phyloP scores from a whole-genome alignment of 2,329 filamentous ascomycete species.

The Fusarium succisae region DNA sequence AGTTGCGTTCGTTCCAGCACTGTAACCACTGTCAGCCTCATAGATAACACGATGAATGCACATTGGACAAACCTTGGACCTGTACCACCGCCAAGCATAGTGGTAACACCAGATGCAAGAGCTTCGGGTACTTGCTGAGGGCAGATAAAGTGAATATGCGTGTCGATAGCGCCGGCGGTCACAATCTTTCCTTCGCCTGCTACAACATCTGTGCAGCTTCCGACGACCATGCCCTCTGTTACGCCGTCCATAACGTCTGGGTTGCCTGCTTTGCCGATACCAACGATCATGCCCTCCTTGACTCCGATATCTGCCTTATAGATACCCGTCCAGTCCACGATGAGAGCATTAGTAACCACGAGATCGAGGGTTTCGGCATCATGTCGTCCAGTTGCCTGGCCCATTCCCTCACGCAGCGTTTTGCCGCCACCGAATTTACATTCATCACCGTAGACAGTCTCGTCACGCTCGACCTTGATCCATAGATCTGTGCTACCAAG shows the following conservation, averaged over 20 bases:
- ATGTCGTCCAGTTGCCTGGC: conserved; percentile 81
- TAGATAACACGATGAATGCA: background rate
- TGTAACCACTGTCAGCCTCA: conserved; percentile 45
- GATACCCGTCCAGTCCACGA: conserved; percentile 91
- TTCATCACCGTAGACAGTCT: conserved; percentile 88
- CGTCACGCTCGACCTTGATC: conserved; percentile 88
- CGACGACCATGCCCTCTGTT: conserved; percentile 79
- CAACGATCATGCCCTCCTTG: conserved; percentile 85
- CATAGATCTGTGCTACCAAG: conserved; percentile 88
- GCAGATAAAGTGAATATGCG: conserved; percentile 94
- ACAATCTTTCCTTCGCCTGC: conserved; percentile 91
- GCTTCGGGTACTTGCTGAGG: conserved; percentile 90
- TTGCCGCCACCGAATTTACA: conserved; percentile 96
- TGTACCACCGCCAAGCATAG: conserved; percentile 88
- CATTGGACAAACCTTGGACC: conserved; percentile 74
- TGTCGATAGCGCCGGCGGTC: conserved; percentile 89
- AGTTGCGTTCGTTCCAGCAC: conserved; percentile 88
- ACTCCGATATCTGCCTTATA: conserved; percentile 97
- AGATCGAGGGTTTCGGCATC: conserved; percentile 81
- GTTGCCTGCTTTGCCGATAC: conserved; percentile 93
- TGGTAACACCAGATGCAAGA: conserved; percentile 86
- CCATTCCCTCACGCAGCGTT: conserved; percentile 94
- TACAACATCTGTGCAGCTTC: conserved; percentile 90
- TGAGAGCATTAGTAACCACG: conserved; percentile 87
- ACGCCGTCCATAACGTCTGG: conserved; percentile 97